A percentile compares a stretch with the other conserved stretches of the same genome.
These are phyloP conservation scores for Microdochium nivale DNA, from an alignment of 2,329 filamentous ascomycete genomes.

Conservation along the genomic window DNA sequence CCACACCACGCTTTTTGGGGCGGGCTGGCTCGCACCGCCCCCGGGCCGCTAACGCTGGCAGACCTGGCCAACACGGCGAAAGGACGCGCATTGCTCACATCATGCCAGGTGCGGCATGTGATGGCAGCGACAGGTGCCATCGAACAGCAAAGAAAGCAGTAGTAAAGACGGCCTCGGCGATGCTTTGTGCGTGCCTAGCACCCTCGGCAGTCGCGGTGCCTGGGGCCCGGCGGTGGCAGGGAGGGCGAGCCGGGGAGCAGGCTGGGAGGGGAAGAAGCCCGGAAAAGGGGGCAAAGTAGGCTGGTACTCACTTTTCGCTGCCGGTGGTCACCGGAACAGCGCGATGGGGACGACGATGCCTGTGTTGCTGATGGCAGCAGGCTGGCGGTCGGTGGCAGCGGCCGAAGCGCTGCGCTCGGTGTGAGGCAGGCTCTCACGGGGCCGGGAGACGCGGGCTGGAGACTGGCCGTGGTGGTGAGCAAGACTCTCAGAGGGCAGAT, in stretches of 20 bases:
- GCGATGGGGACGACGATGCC: not conserved
- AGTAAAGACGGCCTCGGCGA: too few species aligned
- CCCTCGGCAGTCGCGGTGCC: too few species aligned
- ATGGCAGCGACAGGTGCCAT: too few species aligned
- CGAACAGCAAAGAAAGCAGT: too few species aligned
- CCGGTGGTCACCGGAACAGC: not conserved
- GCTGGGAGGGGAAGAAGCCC: too few species aligned
- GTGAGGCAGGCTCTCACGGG: slow-evolving; percentile 42
- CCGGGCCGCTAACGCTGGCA: not conserved
- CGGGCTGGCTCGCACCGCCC: not conserved
- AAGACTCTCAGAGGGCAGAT: slow-evolving; percentile 51
- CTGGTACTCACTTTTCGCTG: not conserved
- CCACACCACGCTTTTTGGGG: not conserved
- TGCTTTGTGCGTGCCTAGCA: too few species aligned
- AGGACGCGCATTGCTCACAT: not conserved
- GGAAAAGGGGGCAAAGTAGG: not conserved
- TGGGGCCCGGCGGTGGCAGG: too few species aligned
- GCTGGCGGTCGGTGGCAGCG: slow-evolving; percentile 29
- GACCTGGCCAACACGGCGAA: slow-evolving; percentile 1
- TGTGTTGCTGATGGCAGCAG: slow-evolving; percentile 31
- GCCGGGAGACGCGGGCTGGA: slow-evolving; percentile 43
- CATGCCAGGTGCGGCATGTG: not conserved
- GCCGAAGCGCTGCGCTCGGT: slow-evolving; percentile 38
- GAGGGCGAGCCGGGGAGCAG: too few species aligned
- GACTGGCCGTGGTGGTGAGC: slow-evolving; percentile 51